A percentile compares a stretch with the other conserved stretches of the same genome.
Evolutionary conservation across 192 early-diverging fungal species (phyloP).

Genomic region (Glomus cerebriforme): DNA sequence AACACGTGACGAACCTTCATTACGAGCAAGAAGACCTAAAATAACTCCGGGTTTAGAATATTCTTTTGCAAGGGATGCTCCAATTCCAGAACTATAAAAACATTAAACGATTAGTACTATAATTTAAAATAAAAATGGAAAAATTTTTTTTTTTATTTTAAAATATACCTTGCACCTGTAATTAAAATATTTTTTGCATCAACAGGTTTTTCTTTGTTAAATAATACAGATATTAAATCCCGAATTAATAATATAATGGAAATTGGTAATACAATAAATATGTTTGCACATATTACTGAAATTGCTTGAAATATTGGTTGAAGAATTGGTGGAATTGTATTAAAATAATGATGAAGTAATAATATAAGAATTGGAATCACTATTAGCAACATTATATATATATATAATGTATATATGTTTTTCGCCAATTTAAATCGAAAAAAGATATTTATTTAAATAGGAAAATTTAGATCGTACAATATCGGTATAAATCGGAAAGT

Average conservation of each 20-base stretch:
- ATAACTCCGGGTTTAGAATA: conserved; percentile 31
- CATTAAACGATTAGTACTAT: background rate
- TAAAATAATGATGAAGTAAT: too few relatives aligned
- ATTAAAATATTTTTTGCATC: conserved; percentile 14
- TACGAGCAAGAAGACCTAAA: conserved; percentile 21
- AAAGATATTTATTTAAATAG: too few relatives aligned
- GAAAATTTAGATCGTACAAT: too few relatives aligned
- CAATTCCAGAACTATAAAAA: conserved; percentile 31
- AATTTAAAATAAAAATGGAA: too few relatives aligned
- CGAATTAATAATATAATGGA: background rate
- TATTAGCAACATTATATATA: too few relatives aligned
- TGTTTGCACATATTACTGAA: background rate
- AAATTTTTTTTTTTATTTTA: background rate
- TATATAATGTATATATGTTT: too few relatives aligned
- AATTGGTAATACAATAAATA: background rate
- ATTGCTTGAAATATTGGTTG: conserved; percentile 11
- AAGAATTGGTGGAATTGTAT: conserved; percentile 20
- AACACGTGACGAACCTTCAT: conserved; percentile 8
- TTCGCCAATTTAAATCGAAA: too few relatives aligned
- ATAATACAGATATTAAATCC: background rate
- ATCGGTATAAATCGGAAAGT: too few relatives aligned
- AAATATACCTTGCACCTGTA: conserved; percentile 17
- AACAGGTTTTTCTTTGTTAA: background rate
- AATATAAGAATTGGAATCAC: too few relatives aligned
- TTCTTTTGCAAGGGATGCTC: conserved; percentile 6